phyloP scores from a whole-genome alignment of 345 rosid species.

The Barbarea vulgaris region DNA sequence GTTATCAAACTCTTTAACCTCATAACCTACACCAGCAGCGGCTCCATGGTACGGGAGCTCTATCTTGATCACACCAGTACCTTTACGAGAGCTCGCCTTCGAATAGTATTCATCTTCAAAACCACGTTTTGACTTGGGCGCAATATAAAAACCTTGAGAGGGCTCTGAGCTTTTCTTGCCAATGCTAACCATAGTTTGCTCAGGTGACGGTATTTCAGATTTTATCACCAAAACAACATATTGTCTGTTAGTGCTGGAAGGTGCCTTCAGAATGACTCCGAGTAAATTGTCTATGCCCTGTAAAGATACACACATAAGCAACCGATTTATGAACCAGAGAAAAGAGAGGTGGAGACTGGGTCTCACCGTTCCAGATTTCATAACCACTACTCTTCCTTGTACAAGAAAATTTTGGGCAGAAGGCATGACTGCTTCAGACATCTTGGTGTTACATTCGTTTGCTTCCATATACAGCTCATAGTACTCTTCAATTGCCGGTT shows the following conservation, averaged over 20 bases:
- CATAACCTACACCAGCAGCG: conserved; percentile 84
- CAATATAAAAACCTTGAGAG: conserved; percentile 58
- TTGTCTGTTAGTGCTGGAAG: conserved; percentile 55
- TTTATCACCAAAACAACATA: conserved; percentile 73
- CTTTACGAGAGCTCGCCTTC: conserved; percentile 59
- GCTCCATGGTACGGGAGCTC: conserved; percentile 64
- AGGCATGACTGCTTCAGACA: conserved; percentile 69
- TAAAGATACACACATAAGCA: conserved; percentile 28
- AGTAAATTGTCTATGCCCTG: conserved; percentile 85
- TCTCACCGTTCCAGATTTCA: conserved; percentile 80
- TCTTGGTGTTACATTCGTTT: conserved; percentile 46
- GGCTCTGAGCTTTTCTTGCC: conserved; percentile 58
- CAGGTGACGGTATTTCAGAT: conserved; percentile 60
- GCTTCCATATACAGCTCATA: conserved; percentile 71
- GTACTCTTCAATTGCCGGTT: conserved; percentile 91
- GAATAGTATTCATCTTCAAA: conserved; percentile 61
- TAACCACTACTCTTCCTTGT: conserved; percentile 81
- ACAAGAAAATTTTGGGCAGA: conserved; percentile 48
- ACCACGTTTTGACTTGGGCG: conserved; percentile 78
- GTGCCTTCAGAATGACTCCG: conserved; percentile 74
- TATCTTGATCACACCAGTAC: conserved; percentile 65
- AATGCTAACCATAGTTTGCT: conserved; percentile 49
- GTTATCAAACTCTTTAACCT: conserved; percentile 74
- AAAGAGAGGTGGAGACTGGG: conserved; percentile 27
- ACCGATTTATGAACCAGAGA: conserved; percentile 20